Evolutionary conservation across 345 rosid genomes (phyloP).

Genomic region (Ricinus communis): DNA sequence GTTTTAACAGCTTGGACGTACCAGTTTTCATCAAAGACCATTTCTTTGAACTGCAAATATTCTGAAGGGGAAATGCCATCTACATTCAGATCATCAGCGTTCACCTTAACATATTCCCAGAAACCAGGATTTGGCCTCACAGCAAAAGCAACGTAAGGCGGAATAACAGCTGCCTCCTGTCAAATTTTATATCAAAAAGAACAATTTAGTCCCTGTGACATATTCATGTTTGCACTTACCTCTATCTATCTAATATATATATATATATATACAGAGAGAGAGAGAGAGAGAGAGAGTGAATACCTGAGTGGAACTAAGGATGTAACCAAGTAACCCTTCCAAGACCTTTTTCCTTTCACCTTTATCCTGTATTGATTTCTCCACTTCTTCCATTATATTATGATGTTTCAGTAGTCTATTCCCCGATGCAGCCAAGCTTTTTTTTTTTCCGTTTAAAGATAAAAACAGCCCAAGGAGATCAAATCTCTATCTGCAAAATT

Average conservation of each 20-base stretch:
- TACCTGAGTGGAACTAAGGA: slow-evolving; percentile 64
- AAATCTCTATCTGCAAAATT: not conserved
- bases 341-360: slow-evolving; percentile 58
- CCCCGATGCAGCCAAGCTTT: slow-evolving; percentile 59
- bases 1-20: slow-evolving; percentile 22
- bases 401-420: slow-evolving; percentile 66
- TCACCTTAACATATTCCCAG: slow-evolving; percentile 87
- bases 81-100: slow-evolving; percentile 52
- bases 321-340: slow-evolving; percentile 79
- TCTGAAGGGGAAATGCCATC: slow-evolving; percentile 58
- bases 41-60: slow-evolving; percentile 78
- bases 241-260: too few relatives aligned
- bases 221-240: not conserved
- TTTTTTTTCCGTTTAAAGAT: not conserved
- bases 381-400: slow-evolving; percentile 60
- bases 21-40: slow-evolving; percentile 72
- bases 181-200: slow-evolving; percentile 8
- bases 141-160: slow-evolving; percentile 78
- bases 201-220: not conserved
- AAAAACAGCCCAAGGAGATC: not conserved
- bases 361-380: slow-evolving; percentile 59
- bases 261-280: too few relatives aligned
- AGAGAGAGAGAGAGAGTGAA: too few relatives aligned
- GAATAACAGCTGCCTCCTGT: slow-evolving; percentile 86
- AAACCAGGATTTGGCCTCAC: slow-evolving; percentile 82